Percentiles rank a stretch among this genome's conserved stretches.
Evolutionary conservation across 1,284 basidiomycete genomes (phyloP).

Genomic region (Pholiota adiposa): DNA sequence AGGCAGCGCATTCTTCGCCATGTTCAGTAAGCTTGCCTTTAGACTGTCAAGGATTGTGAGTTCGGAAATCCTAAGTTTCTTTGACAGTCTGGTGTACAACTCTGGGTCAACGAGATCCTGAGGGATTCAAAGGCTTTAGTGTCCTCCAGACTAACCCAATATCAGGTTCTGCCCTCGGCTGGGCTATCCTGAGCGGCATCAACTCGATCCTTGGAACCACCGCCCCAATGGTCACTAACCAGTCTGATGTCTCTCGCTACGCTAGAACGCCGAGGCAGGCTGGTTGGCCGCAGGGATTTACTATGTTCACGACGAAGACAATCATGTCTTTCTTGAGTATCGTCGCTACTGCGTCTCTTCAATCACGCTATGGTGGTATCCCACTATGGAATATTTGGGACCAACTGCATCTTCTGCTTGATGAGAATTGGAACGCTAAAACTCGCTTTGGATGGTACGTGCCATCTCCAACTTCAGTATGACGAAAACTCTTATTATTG

Average conservation of each 20-base stretch:
- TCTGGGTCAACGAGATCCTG: conserved; percentile 16
- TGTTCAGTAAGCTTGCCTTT: conserved; percentile 11
- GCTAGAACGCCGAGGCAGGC: conserved; percentile 14
- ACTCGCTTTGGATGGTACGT: conserved; percentile 18
- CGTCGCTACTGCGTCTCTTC: conserved; percentile 17
- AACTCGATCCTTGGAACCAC: conserved; percentile 19
- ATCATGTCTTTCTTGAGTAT: conserved; percentile 19
- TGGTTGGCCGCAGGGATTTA: conserved; percentile 19
- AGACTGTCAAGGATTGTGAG: background rate
- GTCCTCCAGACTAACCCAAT: conserved; percentile 14
- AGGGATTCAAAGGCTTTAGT: conserved; percentile 17
- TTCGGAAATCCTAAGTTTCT: background rate
- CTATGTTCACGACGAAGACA: conserved; percentile 15
- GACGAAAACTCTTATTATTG: background rate
- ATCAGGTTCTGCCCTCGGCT: conserved; percentile 14
- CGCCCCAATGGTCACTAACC: conserved; percentile 19
- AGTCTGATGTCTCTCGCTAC: conserved; percentile 19
- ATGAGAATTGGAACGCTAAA: conserved; percentile 16
- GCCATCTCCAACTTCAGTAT: background rate
- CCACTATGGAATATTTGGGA: conserved; percentile 21
- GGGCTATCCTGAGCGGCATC: conserved; percentile 18
- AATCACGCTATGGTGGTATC: conserved; percentile 17
- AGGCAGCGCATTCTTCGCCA: conserved; percentile 11
- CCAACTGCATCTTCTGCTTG: conserved; percentile 14
- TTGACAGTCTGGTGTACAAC: conserved; percentile 18